phyloP scores from a whole-genome alignment of 768 basidiomycete genomes.

The Butyriboletus loyo region DNA sequence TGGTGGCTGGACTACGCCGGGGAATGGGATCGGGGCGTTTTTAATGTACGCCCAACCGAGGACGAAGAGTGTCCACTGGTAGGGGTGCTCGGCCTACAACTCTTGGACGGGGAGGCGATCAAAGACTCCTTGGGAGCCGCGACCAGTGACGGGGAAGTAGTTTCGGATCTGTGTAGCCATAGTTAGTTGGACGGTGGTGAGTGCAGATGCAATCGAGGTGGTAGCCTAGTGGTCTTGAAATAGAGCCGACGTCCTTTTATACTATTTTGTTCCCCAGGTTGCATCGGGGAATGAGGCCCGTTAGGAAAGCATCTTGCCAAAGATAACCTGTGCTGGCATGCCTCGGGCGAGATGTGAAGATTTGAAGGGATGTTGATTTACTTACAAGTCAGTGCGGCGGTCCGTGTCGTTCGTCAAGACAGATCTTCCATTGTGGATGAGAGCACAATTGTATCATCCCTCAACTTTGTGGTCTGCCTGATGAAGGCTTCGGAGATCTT shows the following conservation, averaged over 20 bases:
- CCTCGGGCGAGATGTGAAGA: background rate
- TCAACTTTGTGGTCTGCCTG: background rate
- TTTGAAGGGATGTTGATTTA: background rate
- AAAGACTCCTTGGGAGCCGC: conserved; percentile 11
- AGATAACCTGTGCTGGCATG: background rate
- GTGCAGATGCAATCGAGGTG: background rate
- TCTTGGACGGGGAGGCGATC: conserved; percentile 25
- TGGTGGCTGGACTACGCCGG: conserved; percentile 14
- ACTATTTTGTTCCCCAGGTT: background rate
- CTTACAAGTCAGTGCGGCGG: background rate
- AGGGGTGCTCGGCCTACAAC: conserved; percentile 14
- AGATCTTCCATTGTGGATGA: background rate
- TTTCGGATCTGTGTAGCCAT: background rate
- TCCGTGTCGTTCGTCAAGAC: background rate
- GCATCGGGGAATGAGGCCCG: background rate
- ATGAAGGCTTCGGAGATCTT: background rate
- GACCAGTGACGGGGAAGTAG: conserved; percentile 23
- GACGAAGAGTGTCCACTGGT: conserved; percentile 28
- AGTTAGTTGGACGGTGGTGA: background rate
- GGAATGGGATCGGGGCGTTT: conserved; percentile 8
- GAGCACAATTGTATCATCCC: background rate
- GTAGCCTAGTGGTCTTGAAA: background rate
- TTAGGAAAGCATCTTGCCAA: background rate
- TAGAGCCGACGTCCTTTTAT: conserved; percentile 2
- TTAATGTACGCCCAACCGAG: conserved; percentile 19